These are phyloP conservation scores for Aspergillus sp. DNA, from an alignment of 2,329 filamentous ascomycete genomes.

Conservation along the genomic window DNA sequence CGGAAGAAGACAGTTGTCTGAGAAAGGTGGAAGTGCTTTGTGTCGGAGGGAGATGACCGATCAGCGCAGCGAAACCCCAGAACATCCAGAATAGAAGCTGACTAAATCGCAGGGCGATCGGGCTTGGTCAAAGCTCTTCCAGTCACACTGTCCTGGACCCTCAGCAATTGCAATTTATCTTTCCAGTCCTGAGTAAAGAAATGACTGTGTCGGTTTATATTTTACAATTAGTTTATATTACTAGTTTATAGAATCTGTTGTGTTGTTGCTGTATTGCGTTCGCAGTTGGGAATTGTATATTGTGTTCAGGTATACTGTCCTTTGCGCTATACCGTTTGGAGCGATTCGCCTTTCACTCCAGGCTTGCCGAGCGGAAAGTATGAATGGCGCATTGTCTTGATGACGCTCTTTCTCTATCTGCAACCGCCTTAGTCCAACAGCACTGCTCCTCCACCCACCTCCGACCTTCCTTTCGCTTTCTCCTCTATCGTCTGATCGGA, in stretches of 20 bases:
- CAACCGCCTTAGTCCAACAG: neutral
- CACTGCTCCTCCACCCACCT: neutral
- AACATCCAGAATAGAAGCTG: slow-evolving; percentile 17
- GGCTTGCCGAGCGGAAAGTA: slow-evolving; percentile 6
- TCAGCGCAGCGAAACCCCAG: slow-evolving; percentile 3
- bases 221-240: neutral
- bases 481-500: neutral
- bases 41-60: neutral
- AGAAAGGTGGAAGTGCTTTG: neutral
- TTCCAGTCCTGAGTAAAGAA: neutral
- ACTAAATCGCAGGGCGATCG: slow-evolving; percentile 26
- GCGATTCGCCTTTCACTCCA: slow-evolving; percentile 8
- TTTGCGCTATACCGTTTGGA: slow-evolving; percentile 7
- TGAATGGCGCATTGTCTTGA: slow-evolving; percentile 10
- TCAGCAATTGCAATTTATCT: neutral
- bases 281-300: neutral
- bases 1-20: neutral
- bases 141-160: neutral
- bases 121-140: slow-evolving; percentile 27
- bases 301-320: neutral
- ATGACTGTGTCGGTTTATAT: too few relatives aligned
- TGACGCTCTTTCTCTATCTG: slow-evolving; percentile 9
- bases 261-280: neutral
- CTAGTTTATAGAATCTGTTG: neutral
- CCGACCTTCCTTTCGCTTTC: neutral